Base-by-base conservation (phyloP, 305 asterid species). In the Fraxinus sp. region DNA sequence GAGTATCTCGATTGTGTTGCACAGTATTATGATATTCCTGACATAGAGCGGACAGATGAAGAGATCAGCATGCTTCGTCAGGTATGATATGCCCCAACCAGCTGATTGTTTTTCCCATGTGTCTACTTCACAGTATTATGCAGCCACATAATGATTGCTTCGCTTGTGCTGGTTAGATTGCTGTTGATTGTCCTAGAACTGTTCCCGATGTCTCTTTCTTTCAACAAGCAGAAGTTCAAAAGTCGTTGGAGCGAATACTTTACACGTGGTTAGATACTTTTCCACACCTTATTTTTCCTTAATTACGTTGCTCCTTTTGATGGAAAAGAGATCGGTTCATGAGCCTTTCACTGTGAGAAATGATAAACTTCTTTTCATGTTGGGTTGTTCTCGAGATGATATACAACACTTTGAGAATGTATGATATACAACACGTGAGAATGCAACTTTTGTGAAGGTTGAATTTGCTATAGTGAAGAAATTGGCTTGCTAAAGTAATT, bases 151-250 rank as follows among this genome's bases (percentile, higher is more conserved):
- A 66, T 83, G 75, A 74, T 77, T 18, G 33, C 80, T 79, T 80
- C 59, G 74, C 72, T 2, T 82, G 55, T 22, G 78, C 36, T 86
- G 84, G 81, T 70, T 85, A 93, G 99, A 96, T 96, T 87, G 91
- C 92, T 77, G 97, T 96, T 79, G 99, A 96, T 89, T 96, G 99
- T 88, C 99, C 99, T 37, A 91, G 99, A 91, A 96, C 98, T 22
- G 99, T 93, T 37, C 99, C 98, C 66, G 98, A 96, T 83, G 93
- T 96, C 77, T 66, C 94, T 77, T 96, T 96, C 90, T 96, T 94
- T 90, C 99, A 96, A 88, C 97, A 94, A 92, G 87, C 30, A 46
- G 92, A 92, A 86, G 91, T 92, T 83, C 99, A 96, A 74, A 96
- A 96, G 89, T 92, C 98, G 59, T 83, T 96, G 92, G 98, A 96